Evolutionary conservation across 345 rosid species (phyloP).

Genomic region (Streptanthus diversifolius): DNA sequence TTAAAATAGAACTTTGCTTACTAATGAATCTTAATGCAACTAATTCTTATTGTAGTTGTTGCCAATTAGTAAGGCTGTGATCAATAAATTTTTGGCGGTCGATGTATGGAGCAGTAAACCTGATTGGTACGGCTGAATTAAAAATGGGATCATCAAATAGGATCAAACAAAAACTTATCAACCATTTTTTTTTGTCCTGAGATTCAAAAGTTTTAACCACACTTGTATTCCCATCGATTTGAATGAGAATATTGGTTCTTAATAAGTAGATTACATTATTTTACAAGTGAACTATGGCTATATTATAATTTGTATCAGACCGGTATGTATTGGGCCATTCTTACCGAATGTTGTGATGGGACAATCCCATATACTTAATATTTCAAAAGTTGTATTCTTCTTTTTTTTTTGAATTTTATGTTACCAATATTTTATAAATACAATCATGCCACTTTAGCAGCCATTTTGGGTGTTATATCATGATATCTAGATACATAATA

Average conservation of each 20-base stretch:
- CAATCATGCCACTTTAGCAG: no score
- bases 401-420: background rate
- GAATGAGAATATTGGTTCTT: background rate
- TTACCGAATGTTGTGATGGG: background rate
- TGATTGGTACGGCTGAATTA: constrained; percentile 1
- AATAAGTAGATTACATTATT: background rate
- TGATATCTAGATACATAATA: no score
- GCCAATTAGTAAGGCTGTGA: background rate
- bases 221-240: background rate
- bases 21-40: constrained; percentile 12
- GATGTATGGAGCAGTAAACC: background rate
- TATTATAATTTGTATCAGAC: background rate
- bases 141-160: background rate
- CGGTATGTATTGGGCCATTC: constrained; percentile 1
- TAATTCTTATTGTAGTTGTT: background rate
- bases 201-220: background rate
- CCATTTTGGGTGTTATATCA: no score
- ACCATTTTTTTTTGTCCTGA: background rate
- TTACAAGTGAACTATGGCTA: background rate
- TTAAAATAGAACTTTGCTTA: constrained; percentile 18
- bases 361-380: background rate
- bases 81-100: background rate
- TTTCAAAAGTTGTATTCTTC: background rate
- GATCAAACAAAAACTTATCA: background rate
- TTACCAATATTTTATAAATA: background rate